Percentiles rank a stretch among this genome's conserved stretches.
Conservation (phyloP, 106 monocot species). For the Gastrodia elata region DNA sequence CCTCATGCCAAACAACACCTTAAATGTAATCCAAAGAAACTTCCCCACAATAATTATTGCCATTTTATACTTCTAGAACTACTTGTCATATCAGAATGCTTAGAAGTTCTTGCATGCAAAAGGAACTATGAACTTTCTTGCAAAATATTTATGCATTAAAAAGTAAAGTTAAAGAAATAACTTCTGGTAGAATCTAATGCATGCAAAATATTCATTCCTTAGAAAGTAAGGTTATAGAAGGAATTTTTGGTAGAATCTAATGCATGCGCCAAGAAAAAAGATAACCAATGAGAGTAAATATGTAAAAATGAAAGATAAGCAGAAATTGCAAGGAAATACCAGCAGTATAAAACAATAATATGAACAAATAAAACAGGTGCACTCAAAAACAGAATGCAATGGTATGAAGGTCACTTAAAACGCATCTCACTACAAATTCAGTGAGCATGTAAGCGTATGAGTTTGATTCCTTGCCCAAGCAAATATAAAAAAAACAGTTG, state of each 20-base stretch:
- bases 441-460: background rate
- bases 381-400: background rate
- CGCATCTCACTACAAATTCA: background rate
- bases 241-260: background rate
- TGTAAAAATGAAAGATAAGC: background rate
- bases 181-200: background rate
- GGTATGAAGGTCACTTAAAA: background rate
- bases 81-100: background rate
- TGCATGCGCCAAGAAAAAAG: background rate
- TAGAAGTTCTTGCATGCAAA: background rate
- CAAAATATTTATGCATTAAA: background rate
- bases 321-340: background rate
- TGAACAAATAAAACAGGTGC: background rate
- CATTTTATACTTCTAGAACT: no score
- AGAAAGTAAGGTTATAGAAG: background rate
- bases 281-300: background rate
- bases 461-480: background rate
- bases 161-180: background rate
- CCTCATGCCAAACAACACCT: background rate
- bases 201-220: background rate
- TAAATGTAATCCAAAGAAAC: no score
- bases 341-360: background rate
- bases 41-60: no score
- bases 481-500: background rate
- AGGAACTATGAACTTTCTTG: background rate